Percentiles rank a stretch among this genome's conserved stretches.
Evolutionary conservation across 306 rosid species (phyloP).

Genomic region (Styphnolobium japonicum): DNA sequence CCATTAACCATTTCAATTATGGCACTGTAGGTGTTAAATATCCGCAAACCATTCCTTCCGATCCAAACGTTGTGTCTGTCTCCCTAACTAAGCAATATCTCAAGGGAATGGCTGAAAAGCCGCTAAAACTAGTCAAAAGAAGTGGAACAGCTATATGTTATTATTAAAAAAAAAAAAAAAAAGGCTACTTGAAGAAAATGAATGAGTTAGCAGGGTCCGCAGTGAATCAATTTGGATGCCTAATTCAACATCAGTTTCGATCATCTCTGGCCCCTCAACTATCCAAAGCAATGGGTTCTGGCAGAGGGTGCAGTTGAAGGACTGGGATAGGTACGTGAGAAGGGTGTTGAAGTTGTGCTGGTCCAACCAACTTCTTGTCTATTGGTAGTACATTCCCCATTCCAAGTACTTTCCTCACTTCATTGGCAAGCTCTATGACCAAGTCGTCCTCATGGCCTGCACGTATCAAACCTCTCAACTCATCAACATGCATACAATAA

Average conservation of each 20-base stretch:
- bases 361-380: conserved; percentile 51
- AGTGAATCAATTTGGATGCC: not conserved
- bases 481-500: not conserved
- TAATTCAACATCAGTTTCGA: not conserved
- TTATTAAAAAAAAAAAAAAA: not conserved
- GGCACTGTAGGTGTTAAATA: not conserved
- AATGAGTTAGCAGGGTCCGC: conserved; percentile 39
- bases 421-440: conserved; percentile 89
- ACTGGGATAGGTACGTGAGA: conserved; percentile 54
- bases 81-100: conserved; percentile 3
- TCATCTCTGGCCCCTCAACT: conserved; percentile 14
- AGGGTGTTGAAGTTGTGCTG: conserved; percentile 44
- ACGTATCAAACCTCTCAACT: conserved; percentile 9
- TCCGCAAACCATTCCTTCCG: not conserved
- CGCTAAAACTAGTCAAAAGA: not conserved
- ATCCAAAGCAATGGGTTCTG: conserved; percentile 83
- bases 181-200: not conserved
- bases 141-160: not conserved
- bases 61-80: not conserved
- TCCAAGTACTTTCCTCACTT: conserved; percentile 83
- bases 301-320: conserved; percentile 58
- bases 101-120: conserved; percentile 11
- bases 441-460: conserved; percentile 83
- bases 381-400: conserved; percentile 37
- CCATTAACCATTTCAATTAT: not conserved